These are phyloP conservation scores for Aspergillus fijiensis DNA, from an alignment of 2,329 filamentous ascomycete species.

Conservation along the genomic window DNA sequence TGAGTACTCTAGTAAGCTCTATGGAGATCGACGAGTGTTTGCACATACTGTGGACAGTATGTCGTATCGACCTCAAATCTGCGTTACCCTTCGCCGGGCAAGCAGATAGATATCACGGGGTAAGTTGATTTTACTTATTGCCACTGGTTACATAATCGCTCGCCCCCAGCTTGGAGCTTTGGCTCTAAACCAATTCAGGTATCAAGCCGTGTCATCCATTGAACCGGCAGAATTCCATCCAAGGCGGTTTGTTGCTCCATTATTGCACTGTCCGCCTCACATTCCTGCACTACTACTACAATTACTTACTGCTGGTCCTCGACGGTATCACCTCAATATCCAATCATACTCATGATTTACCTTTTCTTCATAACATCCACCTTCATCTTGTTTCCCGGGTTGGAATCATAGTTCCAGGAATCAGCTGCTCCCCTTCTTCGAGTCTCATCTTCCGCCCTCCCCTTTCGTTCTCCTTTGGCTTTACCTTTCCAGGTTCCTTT, in stretches of 20 bases:
- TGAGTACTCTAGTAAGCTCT: no score
- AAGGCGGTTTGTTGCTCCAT: background rate
- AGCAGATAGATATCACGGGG: no score
- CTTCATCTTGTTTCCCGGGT: background rate
- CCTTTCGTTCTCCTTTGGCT: constrained; percentile 8
- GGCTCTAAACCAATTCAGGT: constrained; percentile 1
- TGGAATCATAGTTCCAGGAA: background rate
- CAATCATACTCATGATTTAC: background rate
- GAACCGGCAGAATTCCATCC: background rate
- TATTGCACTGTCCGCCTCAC: background rate
- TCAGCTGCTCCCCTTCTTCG: background rate
- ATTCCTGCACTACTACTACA: background rate
- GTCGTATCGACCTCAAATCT: no score
- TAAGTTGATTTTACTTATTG: background rate
- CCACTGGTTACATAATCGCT: constrained; percentile 6
- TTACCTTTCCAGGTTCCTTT: constrained; percentile 3
- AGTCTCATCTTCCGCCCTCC: constrained; percentile 11
- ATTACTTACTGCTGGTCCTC: background rate
- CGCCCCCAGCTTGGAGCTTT: background rate
- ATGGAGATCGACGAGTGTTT: no score
- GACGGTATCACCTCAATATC: background rate
- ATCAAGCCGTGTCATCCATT: background rate
- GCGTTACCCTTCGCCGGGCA: no score
- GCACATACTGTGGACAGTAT: no score
- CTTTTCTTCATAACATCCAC: background rate